Conservation (phyloP, 2,329 filamentous ascomycete species). For the Waltergamsia citrina region DNA sequence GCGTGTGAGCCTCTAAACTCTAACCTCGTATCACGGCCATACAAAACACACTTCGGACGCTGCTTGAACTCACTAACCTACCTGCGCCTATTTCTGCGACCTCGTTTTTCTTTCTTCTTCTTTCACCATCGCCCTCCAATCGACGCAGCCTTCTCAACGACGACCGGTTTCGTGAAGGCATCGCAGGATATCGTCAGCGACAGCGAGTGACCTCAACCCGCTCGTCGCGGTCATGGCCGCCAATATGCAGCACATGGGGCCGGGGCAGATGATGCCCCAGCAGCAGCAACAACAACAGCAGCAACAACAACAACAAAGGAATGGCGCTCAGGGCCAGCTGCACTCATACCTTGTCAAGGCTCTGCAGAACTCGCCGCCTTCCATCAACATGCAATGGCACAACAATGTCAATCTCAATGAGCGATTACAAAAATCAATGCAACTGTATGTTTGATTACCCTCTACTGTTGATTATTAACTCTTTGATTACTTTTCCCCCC, state of each 20-base stretch:
- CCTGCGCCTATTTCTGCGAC: too few species aligned
- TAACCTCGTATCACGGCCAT: too few species aligned
- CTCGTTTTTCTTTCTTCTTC: too few species aligned
- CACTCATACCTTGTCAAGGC: neutral
- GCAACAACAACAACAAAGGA: neutral
- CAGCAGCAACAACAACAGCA: constrained; percentile 19
- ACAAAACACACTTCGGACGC: too few species aligned
- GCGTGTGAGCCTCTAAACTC: too few species aligned
- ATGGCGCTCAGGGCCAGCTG: neutral
- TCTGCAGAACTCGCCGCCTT: constrained; percentile 16
- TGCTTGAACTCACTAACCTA: too few species aligned
- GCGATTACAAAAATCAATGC: constrained; percentile 30
- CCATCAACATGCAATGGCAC: constrained; percentile 27
- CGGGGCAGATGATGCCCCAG: constrained; percentile 34
- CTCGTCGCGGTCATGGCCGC: constrained; percentile 46
- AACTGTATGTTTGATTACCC: constrained; percentile 28
- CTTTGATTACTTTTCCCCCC: neutral
- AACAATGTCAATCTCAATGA: constrained; percentile 24
- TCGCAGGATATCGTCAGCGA: too few species aligned
- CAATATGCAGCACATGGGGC: constrained; percentile 49
- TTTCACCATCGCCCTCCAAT: too few species aligned
- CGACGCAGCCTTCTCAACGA: constrained; percentile 2
- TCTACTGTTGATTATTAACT: too few species aligned
- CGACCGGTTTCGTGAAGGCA: too few species aligned
- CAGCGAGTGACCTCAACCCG: neutral